Evolutionary conservation across 306 rosid genomes (phyloP).

Genomic region (Cucurbita maxima): DNA sequence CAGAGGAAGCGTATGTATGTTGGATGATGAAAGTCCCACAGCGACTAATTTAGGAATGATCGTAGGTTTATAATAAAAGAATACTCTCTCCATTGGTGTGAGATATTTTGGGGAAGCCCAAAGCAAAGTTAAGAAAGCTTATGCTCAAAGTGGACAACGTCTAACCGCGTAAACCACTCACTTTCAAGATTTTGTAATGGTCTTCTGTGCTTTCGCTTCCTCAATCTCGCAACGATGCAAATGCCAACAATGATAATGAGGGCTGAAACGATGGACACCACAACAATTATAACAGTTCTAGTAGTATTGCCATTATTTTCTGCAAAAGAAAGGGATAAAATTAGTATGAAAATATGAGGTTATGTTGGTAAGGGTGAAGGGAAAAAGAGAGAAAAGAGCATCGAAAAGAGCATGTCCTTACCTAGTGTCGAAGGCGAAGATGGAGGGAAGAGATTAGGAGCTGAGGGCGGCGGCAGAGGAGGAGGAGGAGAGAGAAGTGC

Average conservation of each 20-base stretch:
- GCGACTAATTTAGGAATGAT: too few species aligned
- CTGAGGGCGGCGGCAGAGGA: neutral
- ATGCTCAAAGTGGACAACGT: too few species aligned
- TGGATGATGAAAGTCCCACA: too few species aligned
- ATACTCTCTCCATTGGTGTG: too few species aligned
- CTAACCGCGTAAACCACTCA: neutral
- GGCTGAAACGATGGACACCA: neutral
- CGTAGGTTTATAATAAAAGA: too few species aligned
- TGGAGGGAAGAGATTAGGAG: neutral
- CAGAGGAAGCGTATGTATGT: too few species aligned
- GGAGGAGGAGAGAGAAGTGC: neutral
- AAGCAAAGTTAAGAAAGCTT: too few species aligned
- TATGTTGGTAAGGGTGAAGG: too few species aligned
- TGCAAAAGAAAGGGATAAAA: neutral
- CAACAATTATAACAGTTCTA: slow-evolving; percentile 5
- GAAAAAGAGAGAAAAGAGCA: too few species aligned
- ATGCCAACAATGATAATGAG: neutral
- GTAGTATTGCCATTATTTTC: neutral
- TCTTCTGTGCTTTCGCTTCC: neutral
- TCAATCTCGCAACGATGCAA: neutral
- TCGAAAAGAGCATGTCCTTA: too few species aligned
- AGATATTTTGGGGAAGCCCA: too few species aligned
- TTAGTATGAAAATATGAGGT: too few species aligned
- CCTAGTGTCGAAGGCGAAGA: neutral
- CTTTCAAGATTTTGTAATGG: neutral